Base-by-base conservation (phyloP, 345 rosid species). In the Geranium brycei region DNA sequence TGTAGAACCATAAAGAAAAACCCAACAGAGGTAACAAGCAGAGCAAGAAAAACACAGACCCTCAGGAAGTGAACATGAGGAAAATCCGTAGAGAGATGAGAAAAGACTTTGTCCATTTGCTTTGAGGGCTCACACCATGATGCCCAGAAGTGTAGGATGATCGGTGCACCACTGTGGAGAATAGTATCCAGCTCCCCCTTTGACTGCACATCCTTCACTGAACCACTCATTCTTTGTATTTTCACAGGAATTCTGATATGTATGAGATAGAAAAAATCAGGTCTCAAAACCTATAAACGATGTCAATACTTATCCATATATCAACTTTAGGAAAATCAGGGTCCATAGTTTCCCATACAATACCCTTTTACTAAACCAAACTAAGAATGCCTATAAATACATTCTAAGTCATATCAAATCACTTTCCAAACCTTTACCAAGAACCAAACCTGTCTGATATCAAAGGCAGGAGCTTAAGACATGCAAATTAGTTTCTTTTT, bases 51-150 rank as follows among this genome's bases (percentile, higher is more conserved):
- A 64, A 19, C 12, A 67, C 71, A 57, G 61, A 95, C 99, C 89
- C 88, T 82, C 63, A 95, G 80, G 76, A 91, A 95, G 23, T 80
- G 82, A 53, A 84, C 77, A 51, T 72, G 77, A 41, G 99, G 99
- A 80, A 95, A 91, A 77, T 95, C 99, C 16, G 82, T 81, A 60
- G 95, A 83, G 68, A 95, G 97, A 47, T 85, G 95, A 64, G 95
- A 80, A 68, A 95, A 95, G 62, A 91, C 91, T 82, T 85, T 77
- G 81, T 95, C 97, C 99, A 95, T 95, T 69, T 91, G 99, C 80
- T 95, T 95, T 18, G 97, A 95, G n/a, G 99, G 91, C 5, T 88
- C 96, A 62, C 99, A 95, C 99, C 99, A 95, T 1, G 89, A 72
- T 12, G 97, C 99, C 99, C 97, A 87, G 82, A 95, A 95, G 82